Evolutionary conservation across 2,329 filamentous ascomycete genomes (phyloP).

Genomic region (Diaporthe helianthi): DNA sequence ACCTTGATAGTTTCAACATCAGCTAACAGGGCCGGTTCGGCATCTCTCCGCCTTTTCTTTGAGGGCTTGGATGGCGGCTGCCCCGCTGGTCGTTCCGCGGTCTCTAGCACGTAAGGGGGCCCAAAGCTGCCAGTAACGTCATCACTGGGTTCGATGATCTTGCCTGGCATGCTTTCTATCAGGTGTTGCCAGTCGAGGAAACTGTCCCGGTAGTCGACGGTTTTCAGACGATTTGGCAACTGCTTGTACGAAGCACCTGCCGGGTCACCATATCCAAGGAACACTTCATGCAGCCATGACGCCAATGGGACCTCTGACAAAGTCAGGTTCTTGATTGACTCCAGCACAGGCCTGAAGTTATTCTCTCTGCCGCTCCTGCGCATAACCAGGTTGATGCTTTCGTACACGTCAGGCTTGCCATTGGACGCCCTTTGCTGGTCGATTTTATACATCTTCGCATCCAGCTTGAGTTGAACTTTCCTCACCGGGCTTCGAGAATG

Average conservation of each 20-base stretch:
- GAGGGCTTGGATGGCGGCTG: slow-evolving; percentile 64
- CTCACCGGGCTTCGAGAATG: slow-evolving; percentile 67
- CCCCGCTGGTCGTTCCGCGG: slow-evolving; percentile 60
- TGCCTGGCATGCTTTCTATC: slow-evolving; percentile 86
- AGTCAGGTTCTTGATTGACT: slow-evolving; percentile 87
- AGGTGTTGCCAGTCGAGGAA: slow-evolving; percentile 97
- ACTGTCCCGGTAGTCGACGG: slow-evolving; percentile 90
- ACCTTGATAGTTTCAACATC: slow-evolving; percentile 77
- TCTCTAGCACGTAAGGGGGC: slow-evolving; percentile 87
- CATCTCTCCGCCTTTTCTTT: slow-evolving; percentile 87
- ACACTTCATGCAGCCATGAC: slow-evolving; percentile 94
- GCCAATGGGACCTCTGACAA: slow-evolving; percentile 86
- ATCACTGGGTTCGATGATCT: slow-evolving; percentile 80
- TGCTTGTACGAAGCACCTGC: slow-evolving; percentile 86
- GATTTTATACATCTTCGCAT: slow-evolving; percentile 76
- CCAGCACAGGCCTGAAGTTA: slow-evolving; percentile 93
- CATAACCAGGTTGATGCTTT: slow-evolving; percentile 83
- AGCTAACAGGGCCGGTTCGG: slow-evolving; percentile 68
- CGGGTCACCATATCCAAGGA: slow-evolving; percentile 96
- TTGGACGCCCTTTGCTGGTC: slow-evolving; percentile 72
- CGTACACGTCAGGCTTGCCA: slow-evolving; percentile 81
- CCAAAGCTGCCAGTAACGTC: slow-evolving; percentile 76
- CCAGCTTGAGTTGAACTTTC: slow-evolving; percentile 81
- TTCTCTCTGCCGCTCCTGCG: slow-evolving; percentile 88
- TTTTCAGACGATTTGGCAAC: slow-evolving; percentile 77